These are phyloP conservation scores for Dactylorhiza incarnata DNA, from an alignment of 106 monocot species.

Conservation along the genomic window DNA sequence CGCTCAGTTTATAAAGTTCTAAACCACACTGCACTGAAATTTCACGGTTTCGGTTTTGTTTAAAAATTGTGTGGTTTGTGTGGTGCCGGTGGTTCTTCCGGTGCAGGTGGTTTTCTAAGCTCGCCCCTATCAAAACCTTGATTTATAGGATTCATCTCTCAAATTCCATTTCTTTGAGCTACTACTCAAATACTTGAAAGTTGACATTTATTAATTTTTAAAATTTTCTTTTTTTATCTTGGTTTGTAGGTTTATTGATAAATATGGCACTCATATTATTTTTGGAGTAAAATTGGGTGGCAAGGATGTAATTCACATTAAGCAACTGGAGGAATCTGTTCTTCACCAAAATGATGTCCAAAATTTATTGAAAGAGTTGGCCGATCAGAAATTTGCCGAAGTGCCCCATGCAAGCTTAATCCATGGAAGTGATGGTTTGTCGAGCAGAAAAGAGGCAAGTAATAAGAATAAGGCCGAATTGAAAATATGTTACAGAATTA, in stretches of 20 bases:
- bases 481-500: background rate
- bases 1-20: too few species aligned
- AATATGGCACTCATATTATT: constrained; percentile 77
- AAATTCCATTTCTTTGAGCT: background rate
- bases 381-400: constrained; percentile 46
- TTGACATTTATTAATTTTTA: background rate
- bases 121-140: too few species aligned
- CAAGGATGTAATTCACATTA: constrained; percentile 61
- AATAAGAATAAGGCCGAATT: background rate
- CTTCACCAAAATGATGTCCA: constrained; percentile 57
- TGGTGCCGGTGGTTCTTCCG: too few species aligned
- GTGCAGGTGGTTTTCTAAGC: too few species aligned
- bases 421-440: constrained; percentile 9
- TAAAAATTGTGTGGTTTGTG: too few species aligned
- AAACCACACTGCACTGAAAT: too few species aligned
- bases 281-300: constrained; percentile 70
- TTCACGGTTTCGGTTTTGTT: too few species aligned
- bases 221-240: background rate
- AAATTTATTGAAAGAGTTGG: constrained; percentile 33
- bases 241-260: constrained; percentile 67
- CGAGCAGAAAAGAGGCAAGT: constrained; percentile 34
- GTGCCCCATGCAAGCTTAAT: constrained; percentile 11
- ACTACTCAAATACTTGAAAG: background rate
- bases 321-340: constrained; percentile 51
- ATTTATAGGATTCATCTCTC: too few species aligned